A percentile compares a stretch with the other conserved stretches of the same genome.
Conservation (phyloP, 1,139 yeast species). For the Kurtzmaniella quercitrusa region DNA sequence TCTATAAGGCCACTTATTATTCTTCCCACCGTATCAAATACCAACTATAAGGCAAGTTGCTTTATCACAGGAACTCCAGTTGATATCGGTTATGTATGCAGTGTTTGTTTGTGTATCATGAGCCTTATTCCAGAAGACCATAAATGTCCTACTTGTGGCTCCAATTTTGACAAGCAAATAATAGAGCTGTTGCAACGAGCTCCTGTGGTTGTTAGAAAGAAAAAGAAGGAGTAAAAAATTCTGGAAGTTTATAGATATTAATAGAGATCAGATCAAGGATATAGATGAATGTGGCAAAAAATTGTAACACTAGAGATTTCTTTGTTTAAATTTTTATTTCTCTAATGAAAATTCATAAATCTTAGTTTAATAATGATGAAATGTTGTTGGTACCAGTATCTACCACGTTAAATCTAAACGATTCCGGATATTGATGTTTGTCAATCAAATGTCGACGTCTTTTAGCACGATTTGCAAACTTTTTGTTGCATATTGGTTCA, state of each 20-base stretch:
- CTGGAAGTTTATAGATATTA: background rate
- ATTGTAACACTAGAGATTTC: too few relatives aligned
- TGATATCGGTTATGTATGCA: constrained; percentile 91
- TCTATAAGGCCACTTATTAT: constrained; percentile 68
- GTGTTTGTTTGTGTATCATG: constrained; percentile 83
- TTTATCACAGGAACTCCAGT: constrained; percentile 84
- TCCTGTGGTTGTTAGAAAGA: constrained; percentile 44
- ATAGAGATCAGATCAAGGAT: background rate
- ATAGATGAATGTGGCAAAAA: too few relatives aligned
- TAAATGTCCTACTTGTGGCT: constrained; percentile 54
- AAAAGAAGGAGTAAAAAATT: constrained; percentile 22
- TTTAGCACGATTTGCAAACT: constrained; percentile 26
- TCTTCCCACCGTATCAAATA: constrained; percentile 79
- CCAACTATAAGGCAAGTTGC: constrained; percentile 93
- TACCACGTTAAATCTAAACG: constrained; percentile 37
- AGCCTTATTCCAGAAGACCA: constrained; percentile 58
- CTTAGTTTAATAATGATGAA: background rate
- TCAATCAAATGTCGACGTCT: constrained; percentile 46
- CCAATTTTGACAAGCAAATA: constrained; percentile 50
- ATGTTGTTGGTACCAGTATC: constrained; percentile 19
- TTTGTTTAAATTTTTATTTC: too few relatives aligned
- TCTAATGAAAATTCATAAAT: background rate
- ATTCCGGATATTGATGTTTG: constrained; percentile 46
- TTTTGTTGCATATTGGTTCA: constrained; percentile 30
- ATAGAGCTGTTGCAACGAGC: constrained; percentile 39